Base-by-base conservation (phyloP, 2,329 filamentous ascomycete species). In the Rutstroemia sp. region DNA sequence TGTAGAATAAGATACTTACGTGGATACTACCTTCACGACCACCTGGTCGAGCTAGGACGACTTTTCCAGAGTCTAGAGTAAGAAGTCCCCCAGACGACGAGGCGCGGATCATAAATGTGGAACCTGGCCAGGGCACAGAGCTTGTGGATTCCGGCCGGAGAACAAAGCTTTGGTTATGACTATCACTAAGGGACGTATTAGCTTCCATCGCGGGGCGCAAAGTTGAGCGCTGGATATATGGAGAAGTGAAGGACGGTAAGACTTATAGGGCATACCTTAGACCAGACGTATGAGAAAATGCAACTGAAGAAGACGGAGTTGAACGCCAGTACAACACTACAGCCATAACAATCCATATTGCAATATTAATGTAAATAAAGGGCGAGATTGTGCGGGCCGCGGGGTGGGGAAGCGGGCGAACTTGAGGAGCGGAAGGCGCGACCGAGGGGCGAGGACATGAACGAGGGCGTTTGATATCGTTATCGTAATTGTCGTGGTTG, bases 211-310 rank as follows among this genome's bases (percentile, higher is more conserved):
- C 3, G 12, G 25, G 25, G 16, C 23, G 7, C 21, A 16, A 8
- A 8, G 16, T 25, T 12, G 25, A 25, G 12, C 1, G 16, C 12
- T 4, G 16, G 16, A 8, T 6, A 17, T 2, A n/a, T 2, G 2
- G 17, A 27, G 25, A 27, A 27, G 25, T 27, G 25, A 27, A 44
- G 41, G 21, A 27, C 19, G 23, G 16, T 25, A 27, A 30, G 5
- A 55, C 53, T 44, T 51, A 55, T 45, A 97, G 82, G n/a, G 92
- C 92, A 76, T 97, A 92, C 42, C 92, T 86, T 10, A 97, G 79
- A 2, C 92, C 92, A 10, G 97, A 81, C 0, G 89, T 89, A 71
- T 95, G 96, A 27, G 91, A 86, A 1, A 96, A 80, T 2, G 92
- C 84, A 1, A 91, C 89, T 2, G 91, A 86, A 1, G 88, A 88